Evolutionary conservation across 805 yeast species (phyloP).

Genomic region (Wickerhamomyces xylosicus): DNA sequence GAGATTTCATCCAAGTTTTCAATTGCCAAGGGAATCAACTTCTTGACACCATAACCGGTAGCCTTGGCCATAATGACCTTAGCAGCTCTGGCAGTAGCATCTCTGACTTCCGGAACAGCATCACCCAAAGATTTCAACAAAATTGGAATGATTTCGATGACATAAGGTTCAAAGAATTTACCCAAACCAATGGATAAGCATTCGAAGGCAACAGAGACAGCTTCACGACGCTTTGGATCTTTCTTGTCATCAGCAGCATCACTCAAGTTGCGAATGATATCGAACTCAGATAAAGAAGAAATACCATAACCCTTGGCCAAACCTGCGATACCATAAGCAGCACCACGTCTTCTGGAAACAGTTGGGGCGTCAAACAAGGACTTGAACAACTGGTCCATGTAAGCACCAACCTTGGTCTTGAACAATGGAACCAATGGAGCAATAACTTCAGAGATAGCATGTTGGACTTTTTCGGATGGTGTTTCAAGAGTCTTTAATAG

Average conservation of each 20-base stretch:
- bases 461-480: conserved; percentile 85
- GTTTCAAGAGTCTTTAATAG: conserved; percentile 68
- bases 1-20: conserved; percentile 78
- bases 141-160: conserved; percentile 76
- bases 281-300: conserved; percentile 61
- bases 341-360: conserved; percentile 61
- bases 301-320: conserved; percentile 86
- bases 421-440: conserved; percentile 69
- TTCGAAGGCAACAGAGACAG: conserved; percentile 80
- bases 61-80: conserved; percentile 82
- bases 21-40: conserved; percentile 84
- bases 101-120: conserved; percentile 72
- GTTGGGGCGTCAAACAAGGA: conserved; percentile 44
- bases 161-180: conserved; percentile 85
- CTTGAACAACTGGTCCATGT: conserved; percentile 48
- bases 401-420: conserved; percentile 35
- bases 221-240: conserved; percentile 65
- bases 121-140: conserved; percentile 82
- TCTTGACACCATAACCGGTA: conserved; percentile 85
- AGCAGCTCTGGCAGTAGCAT: conserved; percentile 81
- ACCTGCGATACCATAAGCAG: conserved; percentile 95
- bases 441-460: conserved; percentile 76
- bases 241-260: conserved; percentile 86
- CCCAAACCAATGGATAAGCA: conserved; percentile 73
- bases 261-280: conserved; percentile 60